phyloP scores from a whole-genome alignment of 805 yeast genomes.

The Lipomyces kockii region DNA sequence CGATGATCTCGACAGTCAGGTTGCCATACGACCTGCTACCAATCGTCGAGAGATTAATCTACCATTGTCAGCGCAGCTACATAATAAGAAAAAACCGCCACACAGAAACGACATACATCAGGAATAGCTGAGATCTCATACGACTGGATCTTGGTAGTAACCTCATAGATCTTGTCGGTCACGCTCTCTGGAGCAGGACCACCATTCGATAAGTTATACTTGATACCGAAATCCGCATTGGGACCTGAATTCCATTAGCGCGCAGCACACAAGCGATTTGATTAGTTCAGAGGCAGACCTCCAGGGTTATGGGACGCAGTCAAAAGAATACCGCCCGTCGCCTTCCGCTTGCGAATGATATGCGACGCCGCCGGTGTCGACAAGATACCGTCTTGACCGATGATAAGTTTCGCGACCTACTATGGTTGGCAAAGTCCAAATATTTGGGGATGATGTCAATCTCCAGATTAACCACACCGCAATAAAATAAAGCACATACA shows the following conservation, averaged over 20 bases:
- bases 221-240: constrained; percentile 87
- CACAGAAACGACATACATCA: constrained; percentile 35
- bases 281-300: constrained; percentile 44
- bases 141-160: constrained; percentile 59
- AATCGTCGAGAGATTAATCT: constrained; percentile 60
- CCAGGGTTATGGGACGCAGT: constrained; percentile 99
- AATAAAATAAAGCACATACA: constrained; percentile 47
- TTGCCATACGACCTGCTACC: constrained; percentile 62
- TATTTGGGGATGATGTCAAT: constrained; percentile 28
- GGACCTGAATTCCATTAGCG: constrained; percentile 55
- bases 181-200: constrained; percentile 98
- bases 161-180: constrained; percentile 82
- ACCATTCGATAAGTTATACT: constrained; percentile 92
- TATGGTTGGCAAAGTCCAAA: constrained; percentile 27
- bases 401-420: constrained; percentile 59
- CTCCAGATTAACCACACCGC: not conserved
- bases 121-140: constrained; percentile 71
- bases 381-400: constrained; percentile 86
- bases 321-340: constrained; percentile 92
- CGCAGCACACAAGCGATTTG: not conserved
- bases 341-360: constrained; percentile 69
- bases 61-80: not conserved
- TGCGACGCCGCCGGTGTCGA: constrained; percentile 98
- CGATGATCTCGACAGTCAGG: constrained; percentile 78
- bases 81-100: not conserved